Evolutionary conservation across 192 early-diverging fungal genomes (phyloP).

Genomic region (Coemansia sp.): DNA sequence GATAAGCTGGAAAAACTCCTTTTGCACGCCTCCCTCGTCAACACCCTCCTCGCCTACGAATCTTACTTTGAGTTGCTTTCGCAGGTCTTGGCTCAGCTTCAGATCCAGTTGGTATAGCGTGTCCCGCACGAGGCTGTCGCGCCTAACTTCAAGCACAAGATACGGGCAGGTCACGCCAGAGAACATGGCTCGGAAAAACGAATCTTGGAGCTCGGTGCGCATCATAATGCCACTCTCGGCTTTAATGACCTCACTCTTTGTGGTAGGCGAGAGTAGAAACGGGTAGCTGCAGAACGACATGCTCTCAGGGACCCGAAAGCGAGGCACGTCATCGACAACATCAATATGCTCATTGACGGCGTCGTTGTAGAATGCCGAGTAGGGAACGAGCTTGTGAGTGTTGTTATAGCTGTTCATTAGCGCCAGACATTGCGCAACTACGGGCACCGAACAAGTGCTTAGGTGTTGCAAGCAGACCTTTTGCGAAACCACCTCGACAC

Average conservation of each 20-base stretch:
- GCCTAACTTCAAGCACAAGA: conserved; percentile 69
- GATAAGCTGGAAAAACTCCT: conserved; percentile 92
- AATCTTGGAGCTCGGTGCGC: conserved; percentile 70
- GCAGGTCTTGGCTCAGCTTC: conserved; percentile 83
- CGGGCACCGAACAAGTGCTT: conserved; percentile 22
- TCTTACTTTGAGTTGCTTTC: conserved; percentile 87
- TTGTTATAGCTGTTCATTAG: conserved; percentile 66
- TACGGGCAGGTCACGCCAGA: conserved; percentile 76
- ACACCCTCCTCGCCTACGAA: conserved; percentile 95
- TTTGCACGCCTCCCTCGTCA: conserved; percentile 92
- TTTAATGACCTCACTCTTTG: conserved; percentile 75
- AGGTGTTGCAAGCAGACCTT: conserved; percentile 43
- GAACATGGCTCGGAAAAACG: conserved; percentile 79
- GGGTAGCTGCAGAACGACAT: conserved; percentile 80
- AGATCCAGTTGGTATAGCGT: conserved; percentile 73
- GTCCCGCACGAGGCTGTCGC: conserved; percentile 73
- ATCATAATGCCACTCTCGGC: conserved; percentile 72
- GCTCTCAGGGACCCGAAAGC: conserved; percentile 66
- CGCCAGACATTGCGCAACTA: conserved; percentile 38
- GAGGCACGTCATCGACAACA: conserved; percentile 77
- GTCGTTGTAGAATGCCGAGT: conserved; percentile 72
- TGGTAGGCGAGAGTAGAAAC: conserved; percentile 70
- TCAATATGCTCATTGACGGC: conserved; percentile 71
- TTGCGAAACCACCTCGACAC: conserved; percentile 17
- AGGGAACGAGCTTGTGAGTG: conserved; percentile 58